A percentile compares a stretch with the other conserved stretches of the same genome.
Conservation (phyloP, 2,329 filamentous ascomycete genomes). For the Furcasterigmium furcatum region DNA sequence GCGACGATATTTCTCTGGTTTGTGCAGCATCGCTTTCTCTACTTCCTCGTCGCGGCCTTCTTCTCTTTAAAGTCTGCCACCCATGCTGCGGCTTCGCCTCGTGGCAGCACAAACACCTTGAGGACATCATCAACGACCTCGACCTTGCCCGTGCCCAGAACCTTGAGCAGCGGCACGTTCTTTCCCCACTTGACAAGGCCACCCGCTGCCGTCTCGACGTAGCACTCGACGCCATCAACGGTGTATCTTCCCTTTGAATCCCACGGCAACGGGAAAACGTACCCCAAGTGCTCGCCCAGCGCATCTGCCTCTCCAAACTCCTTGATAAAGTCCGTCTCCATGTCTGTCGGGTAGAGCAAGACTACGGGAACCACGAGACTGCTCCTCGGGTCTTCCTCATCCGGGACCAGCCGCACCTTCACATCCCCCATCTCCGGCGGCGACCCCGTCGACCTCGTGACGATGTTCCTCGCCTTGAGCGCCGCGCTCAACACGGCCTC, state of each 20-base stretch:
- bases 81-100: constrained; percentile 66
- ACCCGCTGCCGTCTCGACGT: constrained; percentile 77
- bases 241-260: constrained; percentile 68
- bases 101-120: constrained; percentile 78
- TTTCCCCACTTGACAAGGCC: constrained; percentile 88
- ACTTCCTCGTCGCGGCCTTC: constrained; percentile 48
- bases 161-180: constrained; percentile 73
- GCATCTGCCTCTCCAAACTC: constrained; percentile 74
- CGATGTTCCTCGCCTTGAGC: constrained; percentile 67
- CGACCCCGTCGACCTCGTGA: constrained; percentile 60
- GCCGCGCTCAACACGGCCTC: constrained; percentile 62
- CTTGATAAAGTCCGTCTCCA: constrained; percentile 90
- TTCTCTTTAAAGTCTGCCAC: constrained; percentile 80
- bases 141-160: constrained; percentile 71
- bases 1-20: no score
- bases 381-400: constrained; percentile 70
- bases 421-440: constrained; percentile 90
- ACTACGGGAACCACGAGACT: constrained; percentile 74
- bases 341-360: constrained; percentile 78
- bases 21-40: no score
- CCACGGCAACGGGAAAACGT: constrained; percentile 89
- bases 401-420: constrained; percentile 62
- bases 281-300: constrained; percentile 73
- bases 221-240: constrained; percentile 70
- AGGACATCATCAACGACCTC: constrained; percentile 87